Conservation (phyloP, 495 filamentous ascomycete genomes). For the Hamigera avellanea region DNA sequence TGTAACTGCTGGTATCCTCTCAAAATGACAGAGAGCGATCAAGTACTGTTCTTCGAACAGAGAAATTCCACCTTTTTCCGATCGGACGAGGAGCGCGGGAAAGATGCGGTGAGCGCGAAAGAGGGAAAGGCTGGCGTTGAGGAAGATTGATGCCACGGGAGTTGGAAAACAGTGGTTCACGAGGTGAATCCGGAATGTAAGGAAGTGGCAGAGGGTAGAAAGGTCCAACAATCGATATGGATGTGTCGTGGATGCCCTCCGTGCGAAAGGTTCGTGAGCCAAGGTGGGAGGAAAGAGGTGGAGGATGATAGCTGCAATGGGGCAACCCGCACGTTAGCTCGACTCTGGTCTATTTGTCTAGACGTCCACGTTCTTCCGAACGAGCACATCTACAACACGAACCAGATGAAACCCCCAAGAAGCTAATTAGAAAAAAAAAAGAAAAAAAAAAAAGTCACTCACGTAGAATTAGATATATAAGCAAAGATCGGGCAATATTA, state of each 20-base stretch:
- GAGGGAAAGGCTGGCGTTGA: constrained; percentile 6
- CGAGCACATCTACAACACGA: too few species aligned
- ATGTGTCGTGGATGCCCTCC: background rate
- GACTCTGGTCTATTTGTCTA: constrained; percentile 4
- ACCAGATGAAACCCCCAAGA: too few species aligned
- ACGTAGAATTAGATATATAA: too few species aligned
- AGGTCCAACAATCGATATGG: constrained; percentile 1
- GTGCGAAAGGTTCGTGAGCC: background rate
- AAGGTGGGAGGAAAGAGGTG: background rate
- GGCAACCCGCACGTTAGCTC: constrained; percentile 22
- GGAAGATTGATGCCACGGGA: background rate
- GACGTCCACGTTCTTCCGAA: too few species aligned
- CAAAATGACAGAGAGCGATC: too few species aligned
- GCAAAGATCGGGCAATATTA: too few species aligned
- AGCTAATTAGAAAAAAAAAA: too few species aligned
- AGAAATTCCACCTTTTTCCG: too few species aligned
- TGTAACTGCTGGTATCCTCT: too few species aligned
- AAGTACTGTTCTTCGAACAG: too few species aligned
- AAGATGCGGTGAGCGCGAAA: constrained; percentile 8
- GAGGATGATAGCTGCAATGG: constrained; percentile 7
- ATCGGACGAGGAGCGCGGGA: background rate
- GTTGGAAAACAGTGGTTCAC: background rate
- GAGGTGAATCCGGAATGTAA: constrained; percentile 6
- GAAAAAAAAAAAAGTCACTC: too few species aligned
- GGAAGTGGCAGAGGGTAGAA: constrained; percentile 15